Evolutionary conservation across 2,329 filamentous ascomycete genomes (phyloP).

Genomic region (Grosmannia penicillata): DNA sequence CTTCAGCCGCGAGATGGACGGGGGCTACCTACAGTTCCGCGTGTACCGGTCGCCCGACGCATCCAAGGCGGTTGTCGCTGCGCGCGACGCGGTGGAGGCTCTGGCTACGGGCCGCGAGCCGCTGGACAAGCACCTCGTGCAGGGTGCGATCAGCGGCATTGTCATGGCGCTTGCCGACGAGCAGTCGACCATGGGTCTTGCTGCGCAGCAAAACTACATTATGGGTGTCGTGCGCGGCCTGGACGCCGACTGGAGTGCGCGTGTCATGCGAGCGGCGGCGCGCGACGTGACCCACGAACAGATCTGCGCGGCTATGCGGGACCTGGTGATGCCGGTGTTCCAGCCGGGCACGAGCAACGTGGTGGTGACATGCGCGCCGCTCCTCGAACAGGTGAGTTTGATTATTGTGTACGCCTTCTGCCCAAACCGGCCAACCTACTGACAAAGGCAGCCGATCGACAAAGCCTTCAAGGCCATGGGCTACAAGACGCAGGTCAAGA

Average conservation of each 20-base stretch:
- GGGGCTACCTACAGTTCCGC: constrained; percentile 66
- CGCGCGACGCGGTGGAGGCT: constrained; percentile 57
- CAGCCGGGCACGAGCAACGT: constrained; percentile 67
- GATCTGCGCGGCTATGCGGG: constrained; percentile 57
- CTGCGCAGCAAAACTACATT: constrained; percentile 72
- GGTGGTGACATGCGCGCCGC: constrained; percentile 73
- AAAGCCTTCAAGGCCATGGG: constrained; percentile 60
- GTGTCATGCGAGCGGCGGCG: constrained; percentile 69
- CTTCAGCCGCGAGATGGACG: constrained; percentile 65
- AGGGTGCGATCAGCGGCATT: constrained; percentile 81
- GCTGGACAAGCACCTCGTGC: constrained; percentile 70
- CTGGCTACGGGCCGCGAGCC: constrained; percentile 56
- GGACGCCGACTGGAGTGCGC: constrained; percentile 61
- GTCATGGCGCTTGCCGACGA: constrained; percentile 79
- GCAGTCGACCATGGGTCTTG: constrained; percentile 69
- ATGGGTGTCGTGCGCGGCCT: constrained; percentile 66
- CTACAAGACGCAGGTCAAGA: constrained; percentile 62
- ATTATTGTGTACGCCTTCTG: neutral
- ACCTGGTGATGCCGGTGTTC: constrained; percentile 69
- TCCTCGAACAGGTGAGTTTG: constrained; percentile 67
- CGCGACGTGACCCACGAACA: constrained; percentile 62
- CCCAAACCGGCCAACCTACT: neutral
- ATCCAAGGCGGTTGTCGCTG: constrained; percentile 70
- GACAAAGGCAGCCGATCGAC: constrained; percentile 46
- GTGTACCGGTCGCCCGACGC: constrained; percentile 86